These are phyloP conservation scores for Trichophaea hybrida DNA, from an alignment of 2,329 filamentous ascomycete species.

Conservation along the genomic window DNA sequence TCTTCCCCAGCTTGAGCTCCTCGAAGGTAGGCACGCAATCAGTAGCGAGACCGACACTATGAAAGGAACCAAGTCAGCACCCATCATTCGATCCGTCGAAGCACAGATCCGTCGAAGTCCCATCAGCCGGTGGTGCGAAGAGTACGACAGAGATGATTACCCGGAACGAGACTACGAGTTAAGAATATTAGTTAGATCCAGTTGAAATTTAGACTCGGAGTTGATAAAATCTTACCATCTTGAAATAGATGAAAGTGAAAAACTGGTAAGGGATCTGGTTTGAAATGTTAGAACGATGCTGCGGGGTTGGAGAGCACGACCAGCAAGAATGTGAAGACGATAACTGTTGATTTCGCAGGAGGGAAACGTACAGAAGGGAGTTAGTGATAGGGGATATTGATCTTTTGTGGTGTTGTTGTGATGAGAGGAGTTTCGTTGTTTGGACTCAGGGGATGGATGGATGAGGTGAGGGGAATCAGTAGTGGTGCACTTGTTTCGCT, in stretches of 20 bases:
- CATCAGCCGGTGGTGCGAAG: not conserved
- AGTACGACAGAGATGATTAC: constrained; percentile 12
- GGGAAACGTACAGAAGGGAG: not conserved
- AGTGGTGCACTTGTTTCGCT: not conserved
- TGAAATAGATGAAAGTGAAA: constrained; percentile 3
- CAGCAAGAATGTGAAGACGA: not conserved
- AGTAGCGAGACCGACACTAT: constrained; percentile 31
- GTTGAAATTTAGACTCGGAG: not conserved
- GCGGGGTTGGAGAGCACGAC: not conserved
- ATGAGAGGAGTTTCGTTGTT: not conserved
- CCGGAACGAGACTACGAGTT: constrained; percentile 23
- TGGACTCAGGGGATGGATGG: constrained; percentile 2
- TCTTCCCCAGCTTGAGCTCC: constrained; percentile 69
- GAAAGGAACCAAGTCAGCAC: not conserved
- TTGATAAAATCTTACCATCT: constrained; percentile 1
- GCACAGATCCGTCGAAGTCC: not conserved
- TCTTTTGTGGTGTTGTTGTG: not conserved
- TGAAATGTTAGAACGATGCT: not conserved
- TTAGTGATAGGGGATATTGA: not conserved
- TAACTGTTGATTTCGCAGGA: not conserved
- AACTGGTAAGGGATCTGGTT: not conserved
- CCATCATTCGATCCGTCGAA: not conserved
- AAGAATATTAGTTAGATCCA: not conserved
- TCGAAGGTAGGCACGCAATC: constrained; percentile 45
- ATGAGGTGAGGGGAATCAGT: not conserved